Evolutionary conservation across 139 green algal genomes (phyloP), one percentile per base, ranked within the genome.

Genomic region (Eudorina sp.): DNA sequence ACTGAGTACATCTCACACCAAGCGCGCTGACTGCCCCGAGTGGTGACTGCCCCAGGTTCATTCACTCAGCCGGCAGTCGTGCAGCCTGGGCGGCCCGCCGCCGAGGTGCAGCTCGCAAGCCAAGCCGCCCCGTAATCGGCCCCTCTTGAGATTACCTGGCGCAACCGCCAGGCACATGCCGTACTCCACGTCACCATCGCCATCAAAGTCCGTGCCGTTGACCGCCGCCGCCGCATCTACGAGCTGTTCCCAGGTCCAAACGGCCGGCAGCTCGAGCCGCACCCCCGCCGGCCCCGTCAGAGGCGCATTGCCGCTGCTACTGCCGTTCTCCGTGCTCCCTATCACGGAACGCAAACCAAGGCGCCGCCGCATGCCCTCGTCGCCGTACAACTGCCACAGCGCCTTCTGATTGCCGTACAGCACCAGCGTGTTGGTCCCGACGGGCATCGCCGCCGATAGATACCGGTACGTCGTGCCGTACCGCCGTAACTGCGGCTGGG

Each of bases 161-260:
- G 55, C 38, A 25, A 29, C 45, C 27, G 58, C 80, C n/a, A 86
- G 60, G 60, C 80, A 86, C 4, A 77, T 48, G 80, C 80, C 80
- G 60, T 77, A 86, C 60, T 86, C 80, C 11, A 16, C 29, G 0
- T 29, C 43, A 16, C 80, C 80, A 68, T 86, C 80, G 14, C 80
- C 80, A 45, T 86, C 45, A 3, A 86, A 73, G 62, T 86, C 80
- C 31, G 80, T 86, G 21, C 80, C 80, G 80, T 86, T 76, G n/a
- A 86, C 14, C 16, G 80, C 80, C n/a, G 80, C 80, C 29, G 41
- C 80, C 7, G 80, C 80, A 55, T 86, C 80, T 7, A 86, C 62
- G 41, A 86, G 41, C 62, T 86, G 80, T 40, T 86, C 80, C 80
- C 80, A 86, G 43, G 14, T 86, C 80, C 80, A 86, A 0, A 55